Conservation (phyloP, 163 green algal species). For the Scenedesmus sp. region DNA sequence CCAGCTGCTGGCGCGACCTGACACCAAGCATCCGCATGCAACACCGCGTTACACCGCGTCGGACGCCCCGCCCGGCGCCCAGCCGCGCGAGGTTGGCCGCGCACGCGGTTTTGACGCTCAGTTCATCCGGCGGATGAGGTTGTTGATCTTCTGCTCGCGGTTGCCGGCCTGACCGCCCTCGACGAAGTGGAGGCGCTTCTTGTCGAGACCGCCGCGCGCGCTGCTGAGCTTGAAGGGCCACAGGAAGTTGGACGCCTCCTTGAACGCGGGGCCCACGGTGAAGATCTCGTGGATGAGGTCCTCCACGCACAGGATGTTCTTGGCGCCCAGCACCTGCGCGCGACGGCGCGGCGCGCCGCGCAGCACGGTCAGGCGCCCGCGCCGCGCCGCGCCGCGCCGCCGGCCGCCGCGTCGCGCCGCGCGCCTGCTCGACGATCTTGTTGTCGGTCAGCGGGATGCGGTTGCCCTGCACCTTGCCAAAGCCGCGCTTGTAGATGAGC, state of each 20-base stretch:
- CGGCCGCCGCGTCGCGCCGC: background rate
- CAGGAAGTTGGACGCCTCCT: slow-evolving; percentile 98
- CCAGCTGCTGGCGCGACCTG: too few species aligned
- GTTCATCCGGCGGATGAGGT: slow-evolving; percentile 95
- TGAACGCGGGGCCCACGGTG: slow-evolving; percentile 96
- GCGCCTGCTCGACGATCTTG: slow-evolving; percentile 89
- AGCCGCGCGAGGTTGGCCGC: too few species aligned
- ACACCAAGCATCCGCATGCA: too few species aligned
- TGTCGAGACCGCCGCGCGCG: slow-evolving; percentile 83
- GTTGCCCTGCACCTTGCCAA: slow-evolving; percentile 94
- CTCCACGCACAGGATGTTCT: slow-evolving; percentile 99
- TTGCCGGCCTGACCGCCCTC: slow-evolving; percentile 98
- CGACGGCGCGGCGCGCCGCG: too few species aligned
- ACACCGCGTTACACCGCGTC: too few species aligned
- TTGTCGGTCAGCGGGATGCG: slow-evolving; percentile 98
- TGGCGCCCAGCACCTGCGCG: slow-evolving; percentile 84
- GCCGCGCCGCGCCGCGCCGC: background rate
- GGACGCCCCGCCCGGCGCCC: too few species aligned
- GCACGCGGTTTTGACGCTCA: too few species aligned
- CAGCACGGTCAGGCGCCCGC: too few species aligned
- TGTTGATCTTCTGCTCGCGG: slow-evolving; percentile 98
- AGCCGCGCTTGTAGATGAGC: slow-evolving; percentile 99
- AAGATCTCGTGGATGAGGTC: slow-evolving; percentile 99
- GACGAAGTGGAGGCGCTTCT: slow-evolving; percentile 98
- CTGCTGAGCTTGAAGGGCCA: slow-evolving; percentile 95